phyloP scores from a whole-genome alignment of 257 asterid species.

The Parsonsia alboflavescens region DNA sequence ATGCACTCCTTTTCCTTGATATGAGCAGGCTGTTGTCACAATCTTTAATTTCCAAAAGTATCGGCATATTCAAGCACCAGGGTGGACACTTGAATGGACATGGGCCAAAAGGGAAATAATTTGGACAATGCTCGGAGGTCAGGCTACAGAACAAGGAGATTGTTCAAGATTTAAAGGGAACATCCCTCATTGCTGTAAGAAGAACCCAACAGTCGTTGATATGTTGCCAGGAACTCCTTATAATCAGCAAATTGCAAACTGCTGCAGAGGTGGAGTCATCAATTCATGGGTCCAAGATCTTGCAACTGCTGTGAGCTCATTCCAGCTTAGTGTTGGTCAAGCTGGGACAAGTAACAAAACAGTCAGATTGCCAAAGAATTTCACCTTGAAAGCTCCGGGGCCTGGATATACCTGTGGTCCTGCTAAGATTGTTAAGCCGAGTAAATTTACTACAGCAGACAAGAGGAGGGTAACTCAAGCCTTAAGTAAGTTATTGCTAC shows the following conservation, averaged over 20 bases:
- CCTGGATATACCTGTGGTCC: conserved; percentile 58
- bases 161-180: conserved; percentile 41
- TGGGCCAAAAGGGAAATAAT: conserved; percentile 53
- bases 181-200: conserved; percentile 53
- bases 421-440: conserved; percentile 33
- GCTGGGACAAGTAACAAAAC: conserved; percentile 45
- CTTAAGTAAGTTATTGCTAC: conserved; percentile 34
- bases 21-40: conserved; percentile 38
- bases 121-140: conserved; percentile 46
- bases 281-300: conserved; percentile 50
- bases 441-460: conserved; percentile 33
- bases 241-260: conserved; percentile 44
- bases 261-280: conserved; percentile 56
- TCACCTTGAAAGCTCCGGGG: conserved; percentile 44
- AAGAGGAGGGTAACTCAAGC: conserved; percentile 53
- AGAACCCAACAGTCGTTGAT: conserved; percentile 40
- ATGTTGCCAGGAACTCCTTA: conserved; percentile 46
- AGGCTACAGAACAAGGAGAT: conserved; percentile 55
- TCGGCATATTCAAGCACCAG: conserved; percentile 43
- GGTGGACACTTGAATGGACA: conserved; percentile 56
- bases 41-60: conserved; percentile 44
- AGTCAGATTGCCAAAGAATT: conserved; percentile 41
- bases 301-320: conserved; percentile 28
- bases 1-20: not conserved
- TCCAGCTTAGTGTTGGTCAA: conserved; percentile 44